Base-by-base conservation (phyloP, 306 rosid species). In the Quercus alba region DNA sequence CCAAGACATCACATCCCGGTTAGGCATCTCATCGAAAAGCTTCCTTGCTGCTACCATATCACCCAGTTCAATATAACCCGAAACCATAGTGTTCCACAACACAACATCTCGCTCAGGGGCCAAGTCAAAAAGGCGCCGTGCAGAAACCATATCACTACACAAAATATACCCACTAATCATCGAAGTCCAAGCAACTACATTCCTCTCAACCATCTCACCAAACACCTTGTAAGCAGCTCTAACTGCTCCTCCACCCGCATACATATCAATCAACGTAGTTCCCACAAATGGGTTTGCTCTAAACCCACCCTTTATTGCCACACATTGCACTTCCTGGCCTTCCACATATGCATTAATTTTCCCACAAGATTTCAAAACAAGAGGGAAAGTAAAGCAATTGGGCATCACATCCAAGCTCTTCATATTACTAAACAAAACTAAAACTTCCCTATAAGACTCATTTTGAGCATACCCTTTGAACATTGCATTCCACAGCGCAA, bases 101-200 rank as follows among this genome's bases (percentile, higher is more conserved):
- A 31, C 88, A 28, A 91, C 80, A 55, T 91, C 98, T 1, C 95
- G 89, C 74, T 82, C 87, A 0, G 97, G 92, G 0, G 95, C 88
- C 75, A 90, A 74, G 17, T 91, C 88, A 58, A 94, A 94, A 56
- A 94, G 88, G 5, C 80, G 31, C 30, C 81, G 77, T 0, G 92
- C 94, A 35, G 86, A 89, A 44, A 75, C 86, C 87, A 94, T 70
- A 77, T 90, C 91, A 62, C 72, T 23, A 74, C 86, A 84, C 46
- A 78, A 71, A 18, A 91, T 86, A 74, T 89, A 89, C 0, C 82
- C 94, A 57, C 72, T 67, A 10, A 94, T 81, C 75, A 94, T 90
- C 49, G 92, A 81, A 31, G 97, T 94, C 98, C 98, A 91, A 5
- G 88, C 88, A 63, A 90, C 87, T 2, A 94, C 93, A 62, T 94